A percentile compares a stretch with the other conserved stretches of the same genome.
phyloP scores from a whole-genome alignment of 2,329 filamentous ascomycete species.

The Aspergillus sp. region DNA sequence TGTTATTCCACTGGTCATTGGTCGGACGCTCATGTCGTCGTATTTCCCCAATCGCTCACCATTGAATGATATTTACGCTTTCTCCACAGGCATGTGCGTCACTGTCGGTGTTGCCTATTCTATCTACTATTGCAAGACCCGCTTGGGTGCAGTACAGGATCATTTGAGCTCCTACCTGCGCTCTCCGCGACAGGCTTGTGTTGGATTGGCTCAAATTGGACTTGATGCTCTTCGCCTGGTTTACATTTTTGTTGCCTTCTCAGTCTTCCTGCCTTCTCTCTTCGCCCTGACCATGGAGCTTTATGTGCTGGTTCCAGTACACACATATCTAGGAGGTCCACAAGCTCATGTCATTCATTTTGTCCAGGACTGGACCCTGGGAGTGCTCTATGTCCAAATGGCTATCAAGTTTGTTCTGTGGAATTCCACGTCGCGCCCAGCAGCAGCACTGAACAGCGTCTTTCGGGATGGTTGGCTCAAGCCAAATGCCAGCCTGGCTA shows the following conservation, averaged over 20 bases:
- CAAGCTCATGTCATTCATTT: slow-evolving; percentile 60
- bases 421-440: slow-evolving; percentile 65
- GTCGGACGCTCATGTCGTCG: slow-evolving; percentile 69
- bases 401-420: slow-evolving; percentile 64
- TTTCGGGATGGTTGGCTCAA: slow-evolving; percentile 70
- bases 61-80: slow-evolving; percentile 94
- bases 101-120: slow-evolving; percentile 66
- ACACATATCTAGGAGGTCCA: slow-evolving; percentile 61
- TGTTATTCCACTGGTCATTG: slow-evolving; percentile 79
- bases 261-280: slow-evolving; percentile 74
- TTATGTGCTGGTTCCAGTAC: slow-evolving; percentile 80
- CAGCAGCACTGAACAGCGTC: slow-evolving; percentile 69
- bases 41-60: slow-evolving; percentile 67
- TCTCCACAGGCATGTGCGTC: slow-evolving; percentile 82
- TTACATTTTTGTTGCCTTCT: slow-evolving; percentile 72
- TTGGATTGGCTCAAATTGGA: slow-evolving; percentile 11
- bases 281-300: slow-evolving; percentile 78
- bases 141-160: slow-evolving; percentile 17
- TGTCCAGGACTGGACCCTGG: slow-evolving; percentile 90
- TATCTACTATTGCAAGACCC: slow-evolving; percentile 43
- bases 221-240: slow-evolving; percentile 48
- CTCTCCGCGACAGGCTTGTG: slow-evolving; percentile 24
- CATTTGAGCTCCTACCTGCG: slow-evolving; percentile 22
- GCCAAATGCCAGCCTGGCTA: slow-evolving; percentile 74
- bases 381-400: slow-evolving; percentile 84